Evolutionary conservation across 208 protist genomes (phyloP), one percentile per base, ranked within the genome.

Genomic region (Entamoeba nuttalli): DNA sequence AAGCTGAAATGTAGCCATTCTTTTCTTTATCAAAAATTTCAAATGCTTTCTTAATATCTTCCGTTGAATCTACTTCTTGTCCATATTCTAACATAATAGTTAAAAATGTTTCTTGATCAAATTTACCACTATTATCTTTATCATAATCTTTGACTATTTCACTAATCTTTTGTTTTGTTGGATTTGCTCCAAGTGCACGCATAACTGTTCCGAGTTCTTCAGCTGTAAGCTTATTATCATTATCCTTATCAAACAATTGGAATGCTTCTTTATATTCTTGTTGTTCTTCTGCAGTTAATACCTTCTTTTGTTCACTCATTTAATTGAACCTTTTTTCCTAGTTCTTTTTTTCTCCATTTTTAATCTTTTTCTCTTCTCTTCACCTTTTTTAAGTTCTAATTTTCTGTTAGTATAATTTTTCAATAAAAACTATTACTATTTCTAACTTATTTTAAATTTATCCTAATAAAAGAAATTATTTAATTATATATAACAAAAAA

Each of bases 231-330:
- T 96, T 97, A 69, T 98, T 94, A 97, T 99, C 99, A 93, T 98
- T 98, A 96, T 99, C 98, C 94, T 98, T 98, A 96, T 99, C 99
- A 95, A 99, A 99, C 17, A 99, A 97, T 69, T 98, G 98, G 98
- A 99, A 99, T 15, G 99, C 99, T 96, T 99, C 98, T 96, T 99
- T 98, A 96, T 99, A 99, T 97, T 99, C 98, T 51, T 98, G 97
- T 48, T 99, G 98, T 97, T 99, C 98, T 94, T 98, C 98, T 96
- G 99, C 98, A n/a, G 98, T 98, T 30, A 99, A 62, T 30, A 41
- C 62, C 19, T 84, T 84, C 62, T 84, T 84, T 48, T 48, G 44
- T 48, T 48, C 44, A 48, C 44, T 48, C 44, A 48, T 48, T 48
- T 48, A 48, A 48, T 4, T 48, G 44, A 3, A 48, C 44, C 44